A percentile compares a stretch with the other conserved stretches of the same genome.
Evolutionary conservation across 257 asterid genomes (phyloP).

Genomic region (Fraxinus anomala): DNA sequence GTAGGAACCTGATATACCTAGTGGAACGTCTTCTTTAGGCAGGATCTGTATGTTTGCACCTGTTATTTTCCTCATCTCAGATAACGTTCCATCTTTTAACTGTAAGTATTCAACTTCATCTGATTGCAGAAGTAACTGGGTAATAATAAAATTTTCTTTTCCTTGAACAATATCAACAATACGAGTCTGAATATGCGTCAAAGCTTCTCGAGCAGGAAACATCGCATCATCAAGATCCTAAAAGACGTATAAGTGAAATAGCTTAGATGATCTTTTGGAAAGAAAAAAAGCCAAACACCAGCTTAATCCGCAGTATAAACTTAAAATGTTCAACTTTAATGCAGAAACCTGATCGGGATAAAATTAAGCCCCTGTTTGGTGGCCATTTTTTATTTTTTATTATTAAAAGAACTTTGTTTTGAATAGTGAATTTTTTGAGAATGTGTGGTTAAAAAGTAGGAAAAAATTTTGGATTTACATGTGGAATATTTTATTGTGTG

Average conservation of each 20-base stretch:
- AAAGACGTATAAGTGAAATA: constrained; percentile 35
- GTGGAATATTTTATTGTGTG: too few relatives aligned
- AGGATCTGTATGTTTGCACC: constrained; percentile 71
- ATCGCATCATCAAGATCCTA: constrained; percentile 95
- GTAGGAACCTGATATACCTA: constrained; percentile 54
- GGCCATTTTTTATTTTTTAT: too few relatives aligned
- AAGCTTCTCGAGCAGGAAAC: constrained; percentile 99
- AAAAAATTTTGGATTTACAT: too few relatives aligned
- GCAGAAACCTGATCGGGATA: constrained; percentile 2
- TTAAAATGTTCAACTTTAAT: constrained; percentile 6
- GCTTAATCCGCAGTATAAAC: neutral
- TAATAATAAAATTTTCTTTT: constrained; percentile 71
- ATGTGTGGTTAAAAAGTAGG: too few relatives aligned
- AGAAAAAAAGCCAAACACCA: neutral
- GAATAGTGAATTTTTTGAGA: too few relatives aligned
- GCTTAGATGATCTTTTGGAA: constrained; percentile 18
- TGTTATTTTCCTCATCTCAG: constrained; percentile 55
- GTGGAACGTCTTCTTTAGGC: constrained; percentile 66
- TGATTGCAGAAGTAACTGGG: constrained; percentile 73
- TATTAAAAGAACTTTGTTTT: too few relatives aligned
- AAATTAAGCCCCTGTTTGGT: too few relatives aligned
- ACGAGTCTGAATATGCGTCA: constrained; percentile 90
- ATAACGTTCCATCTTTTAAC: constrained; percentile 36
- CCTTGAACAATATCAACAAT: constrained; percentile 78
- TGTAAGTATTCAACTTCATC: constrained; percentile 65